Base-by-base conservation (phyloP, 495 filamentous ascomycete genomes). In the Penicillium manginii region DNA sequence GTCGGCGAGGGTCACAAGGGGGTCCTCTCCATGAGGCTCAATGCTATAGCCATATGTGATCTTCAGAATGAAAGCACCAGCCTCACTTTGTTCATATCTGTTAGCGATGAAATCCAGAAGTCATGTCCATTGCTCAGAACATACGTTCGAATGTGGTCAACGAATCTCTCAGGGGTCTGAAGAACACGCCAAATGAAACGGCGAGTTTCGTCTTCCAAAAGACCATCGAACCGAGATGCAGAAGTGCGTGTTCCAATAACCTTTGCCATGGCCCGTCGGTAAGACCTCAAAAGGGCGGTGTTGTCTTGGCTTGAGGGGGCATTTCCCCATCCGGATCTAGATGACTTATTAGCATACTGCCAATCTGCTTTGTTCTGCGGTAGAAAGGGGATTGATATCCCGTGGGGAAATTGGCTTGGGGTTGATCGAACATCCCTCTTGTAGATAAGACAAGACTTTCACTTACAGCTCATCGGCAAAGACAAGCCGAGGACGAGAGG, bases 11-110 rank as follows among this genome's bases (percentile, higher is more conserved):
- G 69, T 51, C 7, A 83, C 68, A 10, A 85, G 60, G 15, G 75
- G 73, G 59, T 85, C 82, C 0, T 49, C 40, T 2, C 40, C 55
- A 33, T 76, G 65, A 5, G 68, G 63, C 50, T 80, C 78, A 11
- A 73, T 70, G 0, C 67, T 75, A 57, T 85, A 84, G 15, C 79
- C 81, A 53, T 84, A 85, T 2, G 64, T 59, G 3, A 80, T 74
- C 29, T 80, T 80, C 1, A 84, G 58, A 9, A 84, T 78, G 11
- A 80, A 58, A 8, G 74, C 67, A 9, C 76, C 81, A 5, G 77
- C 70, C 39, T 72, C 69, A 26, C 73, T 79, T 33, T 59, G 26
- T n/a, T 33, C 35, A 14, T 31, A 4, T 48, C 15, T 19, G 21
- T 29, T 50, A 33, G 47, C 22, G 14, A 43, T 43, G 6, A 18